phyloP scores from a whole-genome alignment of 202 grass and related monocot genomes.

The Zizania palustris region DNA sequence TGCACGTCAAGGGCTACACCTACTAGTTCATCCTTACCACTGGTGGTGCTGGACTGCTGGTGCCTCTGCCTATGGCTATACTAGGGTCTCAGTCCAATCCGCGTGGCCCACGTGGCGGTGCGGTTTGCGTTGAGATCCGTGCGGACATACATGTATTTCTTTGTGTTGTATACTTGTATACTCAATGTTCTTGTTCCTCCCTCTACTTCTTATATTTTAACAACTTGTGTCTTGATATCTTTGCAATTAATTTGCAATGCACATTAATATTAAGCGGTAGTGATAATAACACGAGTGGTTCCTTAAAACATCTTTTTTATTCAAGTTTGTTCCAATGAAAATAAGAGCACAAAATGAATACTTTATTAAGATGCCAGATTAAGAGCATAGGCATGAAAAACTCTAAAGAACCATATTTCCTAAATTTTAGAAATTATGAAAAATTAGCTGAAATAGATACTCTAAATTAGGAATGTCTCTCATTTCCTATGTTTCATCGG shows the following conservation, averaged over 20 bases:
- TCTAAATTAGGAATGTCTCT: too few species aligned
- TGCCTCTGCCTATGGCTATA: neutral
- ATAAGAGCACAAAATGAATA: neutral
- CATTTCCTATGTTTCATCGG: too few species aligned
- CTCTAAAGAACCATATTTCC: too few species aligned
- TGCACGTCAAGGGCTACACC: constrained; percentile 84
- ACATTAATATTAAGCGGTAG: constrained; percentile 22
- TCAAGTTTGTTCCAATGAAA: neutral
- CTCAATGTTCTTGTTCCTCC: neutral
- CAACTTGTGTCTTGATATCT: constrained; percentile 30
- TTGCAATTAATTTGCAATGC: constrained; percentile 15
- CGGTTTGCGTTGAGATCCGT: constrained; percentile 26
- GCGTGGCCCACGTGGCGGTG: neutral
- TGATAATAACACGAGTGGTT: constrained; percentile 29
- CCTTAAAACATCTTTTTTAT: neutral
- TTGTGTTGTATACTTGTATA: neutral
- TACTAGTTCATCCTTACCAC: constrained; percentile 28
- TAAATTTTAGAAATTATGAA: too few species aligned
- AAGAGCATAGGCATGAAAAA: too few species aligned
- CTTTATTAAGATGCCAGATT: neutral
- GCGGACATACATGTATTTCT: constrained; percentile 25
- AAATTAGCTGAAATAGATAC: too few species aligned
- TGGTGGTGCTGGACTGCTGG: neutral
- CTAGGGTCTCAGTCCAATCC: neutral
- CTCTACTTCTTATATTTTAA: constrained; percentile 21